Conservation (phyloP, 805 yeast genomes). For the Suhomyces sp. region DNA sequence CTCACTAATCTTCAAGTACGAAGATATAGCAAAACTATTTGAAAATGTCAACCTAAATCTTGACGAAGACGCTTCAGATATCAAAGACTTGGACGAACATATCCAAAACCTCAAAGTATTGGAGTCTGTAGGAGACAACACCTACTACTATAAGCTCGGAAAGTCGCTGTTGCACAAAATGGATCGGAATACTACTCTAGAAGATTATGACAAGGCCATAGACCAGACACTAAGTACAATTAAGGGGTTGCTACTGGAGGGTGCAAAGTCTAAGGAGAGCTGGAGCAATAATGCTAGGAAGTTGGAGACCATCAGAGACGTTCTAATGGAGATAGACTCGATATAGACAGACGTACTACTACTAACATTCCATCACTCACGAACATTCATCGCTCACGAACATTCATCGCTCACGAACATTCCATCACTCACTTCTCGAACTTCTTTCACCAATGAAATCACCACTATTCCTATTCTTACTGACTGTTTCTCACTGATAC, state of each 20-base stretch:
- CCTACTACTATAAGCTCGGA: conserved; percentile 23
- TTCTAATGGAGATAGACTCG: conserved; percentile 9
- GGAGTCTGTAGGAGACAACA: conserved; percentile 16
- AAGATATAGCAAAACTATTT: conserved; percentile 19
- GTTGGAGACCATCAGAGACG: conserved; percentile 26
- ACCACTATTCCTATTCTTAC: too few relatives aligned
- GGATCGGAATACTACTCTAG: conserved; percentile 15
- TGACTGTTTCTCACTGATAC: too few relatives aligned
- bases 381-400: too few relatives aligned
- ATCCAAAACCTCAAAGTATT: conserved; percentile 20
- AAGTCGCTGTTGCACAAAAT: conserved; percentile 19
- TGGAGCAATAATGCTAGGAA: conserved; percentile 36
- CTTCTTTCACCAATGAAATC: too few relatives aligned
- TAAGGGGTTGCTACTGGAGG: conserved; percentile 26
- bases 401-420: too few relatives aligned
- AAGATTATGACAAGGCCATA: conserved; percentile 33
- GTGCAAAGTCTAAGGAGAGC: conserved; percentile 28
- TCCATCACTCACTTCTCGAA: too few relatives aligned
- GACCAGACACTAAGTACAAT: conserved; percentile 23
- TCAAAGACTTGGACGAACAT: conserved; percentile 20
- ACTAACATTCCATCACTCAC: too few relatives aligned
- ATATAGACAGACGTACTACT: too few relatives aligned
- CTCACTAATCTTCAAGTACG: conserved; percentile 16
- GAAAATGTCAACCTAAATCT: conserved; percentile 14
- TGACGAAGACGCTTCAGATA: background rate